Conservation (phyloP, 345 rosid species). For the Rubroshorea leprosula region DNA sequence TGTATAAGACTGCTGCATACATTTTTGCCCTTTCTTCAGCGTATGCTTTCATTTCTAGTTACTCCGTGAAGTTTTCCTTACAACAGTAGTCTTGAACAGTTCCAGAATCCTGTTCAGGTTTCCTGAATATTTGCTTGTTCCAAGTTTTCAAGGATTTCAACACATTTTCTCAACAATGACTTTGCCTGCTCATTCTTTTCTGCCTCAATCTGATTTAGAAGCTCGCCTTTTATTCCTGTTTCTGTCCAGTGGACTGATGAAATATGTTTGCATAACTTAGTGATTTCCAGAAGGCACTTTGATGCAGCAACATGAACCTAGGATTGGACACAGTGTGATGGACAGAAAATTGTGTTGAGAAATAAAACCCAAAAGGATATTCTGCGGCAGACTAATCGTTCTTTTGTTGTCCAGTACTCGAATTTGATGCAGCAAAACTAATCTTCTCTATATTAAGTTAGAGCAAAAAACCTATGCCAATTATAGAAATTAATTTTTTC, state of each 20-base stretch:
- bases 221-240: slow-evolving; percentile 40
- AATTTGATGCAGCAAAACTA: no score
- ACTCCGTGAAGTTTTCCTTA: no score
- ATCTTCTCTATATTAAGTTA: no score
- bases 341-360: background rate
- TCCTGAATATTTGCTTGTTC: slow-evolving; percentile 12
- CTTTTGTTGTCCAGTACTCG: no score
- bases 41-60: background rate
- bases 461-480: no score
- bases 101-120: background rate
- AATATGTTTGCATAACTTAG: slow-evolving; percentile 32
- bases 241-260: slow-evolving; percentile 27
- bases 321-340: background rate
- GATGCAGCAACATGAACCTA: slow-evolving; percentile 84
- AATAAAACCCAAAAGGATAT: background rate
- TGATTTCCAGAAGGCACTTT: slow-evolving; percentile 62
- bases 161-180: slow-evolving; percentile 55
- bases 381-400: no score
- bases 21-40: background rate
- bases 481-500: no score
- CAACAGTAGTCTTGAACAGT: no score
- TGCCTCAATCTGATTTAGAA: slow-evolving; percentile 49
- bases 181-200: slow-evolving; percentile 80
- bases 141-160: slow-evolving; percentile 41
- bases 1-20: no score